Conservation (phyloP, 1,139 yeast genomes). For the Lodderomyces beijingensis region DNA sequence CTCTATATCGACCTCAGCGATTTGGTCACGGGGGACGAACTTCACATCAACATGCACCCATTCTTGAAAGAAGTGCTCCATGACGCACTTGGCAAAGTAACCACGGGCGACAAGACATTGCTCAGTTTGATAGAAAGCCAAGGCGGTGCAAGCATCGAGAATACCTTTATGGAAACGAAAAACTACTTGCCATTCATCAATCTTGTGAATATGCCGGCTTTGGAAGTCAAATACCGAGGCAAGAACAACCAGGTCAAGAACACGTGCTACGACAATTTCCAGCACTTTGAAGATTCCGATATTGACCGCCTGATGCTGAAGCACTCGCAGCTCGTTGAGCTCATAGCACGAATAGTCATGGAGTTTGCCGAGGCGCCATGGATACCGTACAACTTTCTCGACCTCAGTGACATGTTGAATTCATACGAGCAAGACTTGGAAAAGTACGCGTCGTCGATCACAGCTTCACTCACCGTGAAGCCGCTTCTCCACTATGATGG, state of each 20-base stretch:
- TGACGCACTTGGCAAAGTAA: constrained; percentile 37
- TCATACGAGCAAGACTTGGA: constrained; percentile 46
- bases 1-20: constrained; percentile 77
- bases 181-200: constrained; percentile 69
- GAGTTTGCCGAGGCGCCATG: constrained; percentile 69
- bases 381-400: constrained; percentile 61
- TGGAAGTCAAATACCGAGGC: constrained; percentile 52
- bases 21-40: constrained; percentile 58
- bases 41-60: constrained; percentile 66
- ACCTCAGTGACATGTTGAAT: constrained; percentile 44
- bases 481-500: constrained; percentile 29
- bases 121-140: constrained; percentile 18
- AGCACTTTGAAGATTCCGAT: constrained; percentile 40
- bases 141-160: constrained; percentile 27
- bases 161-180: constrained; percentile 47
- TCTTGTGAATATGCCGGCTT: constrained; percentile 63
- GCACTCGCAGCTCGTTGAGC: constrained; percentile 55
- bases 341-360: constrained; percentile 51
- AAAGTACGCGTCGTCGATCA: constrained; percentile 13
- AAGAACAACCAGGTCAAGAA: constrained; percentile 50
- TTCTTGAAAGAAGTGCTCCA: constrained; percentile 45
- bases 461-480: constrained; percentile 8
- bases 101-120: constrained; percentile 17
- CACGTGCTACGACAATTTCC: constrained; percentile 66
- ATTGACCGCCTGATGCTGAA: constrained; percentile 56